phyloP scores from a whole-genome alignment of 1,284 basidiomycete species.

The Leccinum solheimii region DNA sequence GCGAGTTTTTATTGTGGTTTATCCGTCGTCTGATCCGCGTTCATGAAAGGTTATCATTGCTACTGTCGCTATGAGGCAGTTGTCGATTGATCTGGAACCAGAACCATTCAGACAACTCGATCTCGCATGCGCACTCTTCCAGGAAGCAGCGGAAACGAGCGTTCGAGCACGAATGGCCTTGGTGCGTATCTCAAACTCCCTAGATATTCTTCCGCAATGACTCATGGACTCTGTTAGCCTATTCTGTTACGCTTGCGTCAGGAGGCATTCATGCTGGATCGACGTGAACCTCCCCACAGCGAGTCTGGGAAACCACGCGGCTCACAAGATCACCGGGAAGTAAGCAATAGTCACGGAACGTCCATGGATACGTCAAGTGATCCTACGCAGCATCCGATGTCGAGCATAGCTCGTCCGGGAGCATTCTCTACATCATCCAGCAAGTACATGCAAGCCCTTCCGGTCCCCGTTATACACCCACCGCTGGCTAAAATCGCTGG shows the following conservation, averaged over 20 bases:
- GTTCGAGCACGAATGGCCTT: constrained; percentile 37
- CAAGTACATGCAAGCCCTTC: constrained; percentile 2
- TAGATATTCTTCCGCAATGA: not conserved
- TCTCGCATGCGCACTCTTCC: constrained; percentile 42
- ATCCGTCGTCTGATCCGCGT: constrained; percentile 1
- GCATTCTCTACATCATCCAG: not conserved
- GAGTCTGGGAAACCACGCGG: not conserved
- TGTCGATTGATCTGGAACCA: constrained; percentile 41
- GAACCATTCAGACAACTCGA: constrained; percentile 44
- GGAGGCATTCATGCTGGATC: constrained; percentile 1
- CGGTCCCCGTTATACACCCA: not conserved
- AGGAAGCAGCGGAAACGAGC: constrained; percentile 39
- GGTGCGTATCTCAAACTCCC: not conserved
- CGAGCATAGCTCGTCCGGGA: not conserved
- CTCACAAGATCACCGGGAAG: constrained; percentile 12
- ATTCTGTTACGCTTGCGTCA: constrained; percentile 9
- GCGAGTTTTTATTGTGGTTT: constrained; percentile 8
- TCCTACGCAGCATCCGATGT: not conserved
- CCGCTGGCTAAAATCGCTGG: constrained; percentile 2
- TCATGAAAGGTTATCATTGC: constrained; percentile 44
- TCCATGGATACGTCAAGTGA: constrained; percentile 2
- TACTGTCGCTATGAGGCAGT: constrained; percentile 43
- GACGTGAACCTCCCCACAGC: not conserved
- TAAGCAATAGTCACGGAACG: constrained; percentile 33
- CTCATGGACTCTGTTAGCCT: constrained; percentile 6